A percentile compares a stretch with the other conserved stretches of the same genome.
Evolutionary conservation across 225 moss, liverwort and hornwort genomes (phyloP).

Genomic region (Anthoceros angustus): DNA sequence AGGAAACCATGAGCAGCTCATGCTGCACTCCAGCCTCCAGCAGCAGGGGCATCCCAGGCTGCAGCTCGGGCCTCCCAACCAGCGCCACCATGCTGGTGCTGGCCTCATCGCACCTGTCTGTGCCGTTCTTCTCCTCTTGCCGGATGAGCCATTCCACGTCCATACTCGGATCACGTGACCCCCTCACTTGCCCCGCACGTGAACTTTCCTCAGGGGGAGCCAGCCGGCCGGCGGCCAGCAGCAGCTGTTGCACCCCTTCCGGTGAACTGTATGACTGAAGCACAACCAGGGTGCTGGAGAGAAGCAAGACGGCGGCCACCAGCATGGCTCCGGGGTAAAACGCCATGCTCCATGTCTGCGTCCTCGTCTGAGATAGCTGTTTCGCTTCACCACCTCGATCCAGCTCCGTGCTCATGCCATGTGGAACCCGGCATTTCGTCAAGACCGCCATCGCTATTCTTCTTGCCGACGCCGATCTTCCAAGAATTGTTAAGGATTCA

Average conservation of each 20-base stretch:
- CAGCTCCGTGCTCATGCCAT: too few relatives aligned
- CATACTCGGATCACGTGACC: neutral
- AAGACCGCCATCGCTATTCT: too few relatives aligned
- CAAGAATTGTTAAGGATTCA: too few relatives aligned
- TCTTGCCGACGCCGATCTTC: too few relatives aligned
- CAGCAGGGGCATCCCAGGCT: slow-evolving; percentile 2
- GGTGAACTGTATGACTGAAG: neutral
- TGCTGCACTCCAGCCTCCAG: slow-evolving; percentile 15
- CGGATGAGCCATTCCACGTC: neutral
- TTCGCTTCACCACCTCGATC: too few relatives aligned
- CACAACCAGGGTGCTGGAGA: neutral
- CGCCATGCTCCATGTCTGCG: neutral
- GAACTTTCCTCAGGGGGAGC: neutral
- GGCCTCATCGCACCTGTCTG: neutral
- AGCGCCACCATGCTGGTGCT: neutral
- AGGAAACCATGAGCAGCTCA: slow-evolving; percentile 16
- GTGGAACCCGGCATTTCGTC: too few relatives aligned
- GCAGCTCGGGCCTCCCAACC: slow-evolving; percentile 6
- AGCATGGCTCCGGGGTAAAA: neutral
- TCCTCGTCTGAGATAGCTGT: too few relatives aligned
- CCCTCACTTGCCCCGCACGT: neutral
- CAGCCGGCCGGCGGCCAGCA: neutral
- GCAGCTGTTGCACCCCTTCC: neutral
- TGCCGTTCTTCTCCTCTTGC: slow-evolving; percentile 5
- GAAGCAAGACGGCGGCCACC: neutral